A percentile compares a stretch with the other conserved stretches of the same genome.
These are phyloP conservation scores for Peronospora belbahrii DNA, from an alignment of 352 stramenopile species.

Conservation along the genomic window DNA sequence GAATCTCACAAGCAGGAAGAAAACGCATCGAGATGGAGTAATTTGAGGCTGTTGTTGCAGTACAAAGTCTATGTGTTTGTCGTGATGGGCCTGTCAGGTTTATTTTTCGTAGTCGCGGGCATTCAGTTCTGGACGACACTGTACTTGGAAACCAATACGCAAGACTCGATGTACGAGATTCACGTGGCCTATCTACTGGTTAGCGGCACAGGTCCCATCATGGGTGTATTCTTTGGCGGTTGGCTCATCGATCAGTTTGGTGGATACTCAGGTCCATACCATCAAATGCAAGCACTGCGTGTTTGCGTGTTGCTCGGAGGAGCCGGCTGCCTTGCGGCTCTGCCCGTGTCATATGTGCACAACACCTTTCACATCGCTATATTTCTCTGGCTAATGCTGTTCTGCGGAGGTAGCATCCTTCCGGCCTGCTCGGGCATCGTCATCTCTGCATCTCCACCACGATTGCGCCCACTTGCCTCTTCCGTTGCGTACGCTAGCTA, in stretches of 20 bases:
- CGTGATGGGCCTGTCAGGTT: constrained; percentile 66
- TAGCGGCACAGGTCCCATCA: constrained; percentile 65
- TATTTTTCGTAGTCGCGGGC: constrained; percentile 79
- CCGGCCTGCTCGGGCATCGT: constrained; percentile 81
- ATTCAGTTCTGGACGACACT: constrained; percentile 83
- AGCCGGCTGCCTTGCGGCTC: constrained; percentile 34
- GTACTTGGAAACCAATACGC: constrained; percentile 74
- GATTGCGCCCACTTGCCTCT: constrained; percentile 58
- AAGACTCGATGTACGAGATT: constrained; percentile 72
- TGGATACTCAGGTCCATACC: constrained; percentile 57
- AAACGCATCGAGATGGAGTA: constrained; percentile 32
- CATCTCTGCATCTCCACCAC: constrained; percentile 57
- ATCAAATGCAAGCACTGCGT: constrained; percentile 58
- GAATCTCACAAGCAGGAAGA: constrained; percentile 12
- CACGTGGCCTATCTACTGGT: constrained; percentile 69
- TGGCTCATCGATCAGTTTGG: constrained; percentile 78
- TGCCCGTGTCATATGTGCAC: constrained; percentile 65
- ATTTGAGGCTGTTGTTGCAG: constrained; percentile 43
- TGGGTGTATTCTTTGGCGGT: constrained; percentile 81
- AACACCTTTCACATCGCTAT: constrained; percentile 55
- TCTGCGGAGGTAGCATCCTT: constrained; percentile 63
- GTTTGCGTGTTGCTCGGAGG: constrained; percentile 67
- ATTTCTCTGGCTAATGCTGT: constrained; percentile 82
- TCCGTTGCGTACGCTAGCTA: constrained; percentile 78
- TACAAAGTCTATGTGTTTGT: constrained; percentile 70